A percentile compares a stretch with the other conserved stretches of the same genome.
These are phyloP conservation scores for Aspergillus sp. DNA, from an alignment of 2,329 filamentous ascomycete species.

Conservation along the genomic window DNA sequence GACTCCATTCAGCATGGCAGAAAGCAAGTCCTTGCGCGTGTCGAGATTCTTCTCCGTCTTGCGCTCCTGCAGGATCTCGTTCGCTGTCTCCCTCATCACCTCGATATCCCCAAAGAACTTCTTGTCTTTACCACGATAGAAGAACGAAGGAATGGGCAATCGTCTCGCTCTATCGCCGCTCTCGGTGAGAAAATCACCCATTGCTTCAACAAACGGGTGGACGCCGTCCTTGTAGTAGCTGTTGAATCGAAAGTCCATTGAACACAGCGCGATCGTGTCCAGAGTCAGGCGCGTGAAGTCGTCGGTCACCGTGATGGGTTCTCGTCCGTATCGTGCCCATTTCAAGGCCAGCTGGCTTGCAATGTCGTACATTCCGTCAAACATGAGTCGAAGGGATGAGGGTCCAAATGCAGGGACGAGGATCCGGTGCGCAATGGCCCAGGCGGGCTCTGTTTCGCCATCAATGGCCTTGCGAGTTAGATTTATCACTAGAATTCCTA, in stretches of 20 bases:
- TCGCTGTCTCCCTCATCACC: not conserved
- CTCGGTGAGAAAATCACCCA: conserved; percentile 63
- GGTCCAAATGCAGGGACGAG: conserved; percentile 5
- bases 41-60: conserved; percentile 35
- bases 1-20: not conserved
- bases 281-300: not conserved
- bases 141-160: not conserved
- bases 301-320: not conserved
- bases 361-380: not conserved
- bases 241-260: conserved; percentile 74
- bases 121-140: not conserved
- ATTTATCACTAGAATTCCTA: not conserved
- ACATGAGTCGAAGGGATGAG: not conserved
- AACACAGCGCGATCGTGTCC: conserved; percentile 40
- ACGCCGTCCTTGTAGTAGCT: conserved; percentile 67
- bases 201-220: conserved; percentile 69
- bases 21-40: not conserved
- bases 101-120: not conserved
- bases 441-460: not conserved
- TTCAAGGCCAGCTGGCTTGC: conserved; percentile 1
- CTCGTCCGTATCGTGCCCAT: not conserved
- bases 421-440: not conserved
- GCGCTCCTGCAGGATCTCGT: conserved; percentile 51
- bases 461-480: not conserved
- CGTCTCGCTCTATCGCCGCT: conserved; percentile 26